These are phyloP conservation scores for Emergomyces orientalis DNA, from an alignment of 2,329 filamentous ascomycete genomes.

Conservation along the genomic window DNA sequence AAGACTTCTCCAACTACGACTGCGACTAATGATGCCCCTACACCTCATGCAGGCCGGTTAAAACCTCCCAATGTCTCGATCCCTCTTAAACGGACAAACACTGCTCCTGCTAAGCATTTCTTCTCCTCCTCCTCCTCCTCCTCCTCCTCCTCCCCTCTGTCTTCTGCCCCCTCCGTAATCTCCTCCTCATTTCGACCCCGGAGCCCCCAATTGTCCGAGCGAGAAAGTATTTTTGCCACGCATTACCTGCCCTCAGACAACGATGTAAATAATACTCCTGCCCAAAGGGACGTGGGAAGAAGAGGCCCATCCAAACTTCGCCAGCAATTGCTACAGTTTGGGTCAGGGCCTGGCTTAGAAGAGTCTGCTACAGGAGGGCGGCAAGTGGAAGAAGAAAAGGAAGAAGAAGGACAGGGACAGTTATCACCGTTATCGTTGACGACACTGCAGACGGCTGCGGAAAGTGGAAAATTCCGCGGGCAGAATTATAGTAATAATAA, in stretches of 20 bases:
- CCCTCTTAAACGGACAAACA: slow-evolving; percentile 30
- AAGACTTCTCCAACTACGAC: slow-evolving; percentile 20
- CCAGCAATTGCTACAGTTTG: background rate
- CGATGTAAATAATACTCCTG: slow-evolving; percentile 25
- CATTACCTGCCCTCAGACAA: slow-evolving; percentile 45
- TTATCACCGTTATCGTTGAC: background rate
- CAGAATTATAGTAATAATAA: background rate
- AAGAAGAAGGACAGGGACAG: background rate
- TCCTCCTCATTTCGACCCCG: slow-evolving; percentile 19
- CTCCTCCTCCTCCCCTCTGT: slow-evolving; percentile 12
- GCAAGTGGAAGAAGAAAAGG: background rate
- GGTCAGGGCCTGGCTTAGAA: background rate
- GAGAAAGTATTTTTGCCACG: slow-evolving; percentile 56
- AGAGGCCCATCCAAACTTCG: background rate
- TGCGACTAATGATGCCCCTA: slow-evolving; percentile 22
- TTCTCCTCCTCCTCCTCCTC: slow-evolving; percentile 16
- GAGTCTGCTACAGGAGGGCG: background rate
- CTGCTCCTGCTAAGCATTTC: slow-evolving; percentile 24
- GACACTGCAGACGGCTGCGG: slow-evolving; percentile 1
- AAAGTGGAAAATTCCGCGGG: background rate
- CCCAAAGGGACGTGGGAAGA: slow-evolving; percentile 21
- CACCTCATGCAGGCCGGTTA: slow-evolving; percentile 27
- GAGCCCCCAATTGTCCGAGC: slow-evolving; percentile 49
- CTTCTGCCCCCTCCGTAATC: slow-evolving; percentile 12
- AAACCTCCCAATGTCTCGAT: slow-evolving; percentile 21